phyloP scores from a whole-genome alignment of 108 stramenopile genomes.

The Nitzschia sp. region DNA sequence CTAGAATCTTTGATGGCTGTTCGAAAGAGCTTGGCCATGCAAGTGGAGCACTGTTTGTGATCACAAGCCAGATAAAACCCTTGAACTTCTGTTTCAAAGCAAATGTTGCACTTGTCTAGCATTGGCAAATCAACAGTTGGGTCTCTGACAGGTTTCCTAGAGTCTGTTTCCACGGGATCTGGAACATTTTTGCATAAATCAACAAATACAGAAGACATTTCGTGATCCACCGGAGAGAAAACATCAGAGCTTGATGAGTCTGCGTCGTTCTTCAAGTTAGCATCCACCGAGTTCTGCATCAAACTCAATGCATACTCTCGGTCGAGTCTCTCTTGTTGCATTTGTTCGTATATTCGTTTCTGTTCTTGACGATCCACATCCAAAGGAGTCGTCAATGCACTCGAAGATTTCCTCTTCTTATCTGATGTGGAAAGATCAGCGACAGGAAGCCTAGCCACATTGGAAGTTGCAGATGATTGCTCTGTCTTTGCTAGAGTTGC shows the following conservation, averaged over 20 bases:
- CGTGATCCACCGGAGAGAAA: no score
- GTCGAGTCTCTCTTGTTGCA: constrained; percentile 34
- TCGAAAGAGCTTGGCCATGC: constrained; percentile 36
- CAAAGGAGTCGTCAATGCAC: not conserved
- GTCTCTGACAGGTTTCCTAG: not conserved
- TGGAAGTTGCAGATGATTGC: constrained; percentile 3
- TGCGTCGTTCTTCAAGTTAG: no score
- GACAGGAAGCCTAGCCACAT: no score
- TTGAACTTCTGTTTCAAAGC: constrained; percentile 29
- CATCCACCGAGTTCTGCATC: not conserved
- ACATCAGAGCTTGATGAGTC: no score
- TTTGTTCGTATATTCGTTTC: constrained; percentile 29
- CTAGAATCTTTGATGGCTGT: constrained; percentile 42
- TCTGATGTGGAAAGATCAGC: no score
- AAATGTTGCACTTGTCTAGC: constrained; percentile 40
- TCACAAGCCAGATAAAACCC: constrained; percentile 41
- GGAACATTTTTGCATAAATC: no score
- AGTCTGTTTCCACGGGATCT: no score
- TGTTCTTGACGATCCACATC: constrained; percentile 47
- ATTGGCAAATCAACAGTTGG: constrained; percentile 24
- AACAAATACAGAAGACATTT: no score
- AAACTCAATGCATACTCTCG: not conserved
- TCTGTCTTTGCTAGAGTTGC: constrained; percentile 16
- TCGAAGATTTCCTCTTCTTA: not conserved
- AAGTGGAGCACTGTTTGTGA: constrained; percentile 40